Base-by-base conservation (phyloP, 2,329 filamentous ascomycete species). In the Didymella glomerata region DNA sequence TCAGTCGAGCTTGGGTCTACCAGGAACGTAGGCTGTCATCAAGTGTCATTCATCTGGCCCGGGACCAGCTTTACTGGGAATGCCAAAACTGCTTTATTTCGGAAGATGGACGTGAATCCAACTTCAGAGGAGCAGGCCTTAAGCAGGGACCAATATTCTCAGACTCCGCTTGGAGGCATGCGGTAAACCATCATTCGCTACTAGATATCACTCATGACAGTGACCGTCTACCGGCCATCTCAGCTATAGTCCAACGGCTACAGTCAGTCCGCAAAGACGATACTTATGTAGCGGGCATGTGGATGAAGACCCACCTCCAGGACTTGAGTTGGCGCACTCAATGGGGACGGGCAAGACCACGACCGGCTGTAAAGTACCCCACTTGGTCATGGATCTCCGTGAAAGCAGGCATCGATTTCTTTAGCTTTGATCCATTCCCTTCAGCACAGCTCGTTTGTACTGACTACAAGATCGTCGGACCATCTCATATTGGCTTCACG, bases 251-350 rank as follows among this genome's bases (percentile, higher is more conserved):
- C 2, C 22, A 50, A n/a, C 34, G 44, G 9, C 13, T 40, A 22
- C 50, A 46, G 30, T 11, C 22, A 22, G 1, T 36, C 2, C 54
- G 55, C 2, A 18, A 25, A 6, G 25, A 46, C n/a, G 60, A 56
- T 27, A 13, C 16, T 18, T 62, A 62, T 14, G 13, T 59, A 14
- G 55, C 52, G 34, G 60, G 60, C 1, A 50, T 62, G 52, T 62
- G 60, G 60, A 50, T 24, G n/a, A 47, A 38, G 25, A 56, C n/a
- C 14, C 44, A 57, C 2, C 27, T 57, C 1, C 7, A 27, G 0
- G 55, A 62, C 20, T 32, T 58, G 7, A 27, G 2, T 11, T 59
- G 14, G 20, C 5, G 4, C 16, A 6, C 5, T 9, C 11, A n/a
- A 18, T 5, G 5, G 36, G n/a, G 10, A 2, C 36, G 4, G n/a